Percentiles rank a stretch among this genome's conserved stretches.
Conservation (phyloP, 2,329 filamentous ascomycete species). For the Aspergillus sojae region DNA sequence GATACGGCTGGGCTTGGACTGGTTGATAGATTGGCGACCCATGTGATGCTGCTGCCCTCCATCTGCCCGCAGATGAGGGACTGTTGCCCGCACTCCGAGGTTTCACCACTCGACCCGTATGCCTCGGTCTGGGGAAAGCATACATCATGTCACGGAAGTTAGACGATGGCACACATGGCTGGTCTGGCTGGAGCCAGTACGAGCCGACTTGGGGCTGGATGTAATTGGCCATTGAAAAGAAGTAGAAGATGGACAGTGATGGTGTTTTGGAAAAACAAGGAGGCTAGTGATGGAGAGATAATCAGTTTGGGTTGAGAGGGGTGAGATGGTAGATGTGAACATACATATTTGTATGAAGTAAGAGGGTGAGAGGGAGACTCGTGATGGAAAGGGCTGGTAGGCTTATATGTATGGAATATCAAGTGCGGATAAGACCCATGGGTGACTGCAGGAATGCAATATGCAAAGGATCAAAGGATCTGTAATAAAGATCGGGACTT, state of each 20-base stretch:
- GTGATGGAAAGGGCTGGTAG: constrained; percentile 11
- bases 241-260: constrained; percentile 6
- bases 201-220: constrained; percentile 32
- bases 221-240: constrained; percentile 34
- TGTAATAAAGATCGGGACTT: constrained; percentile 21
- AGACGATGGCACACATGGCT: constrained; percentile 24
- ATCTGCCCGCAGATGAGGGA: constrained; percentile 52
- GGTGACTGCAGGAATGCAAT: constrained; percentile 23
- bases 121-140: constrained; percentile 56
- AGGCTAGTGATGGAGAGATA: constrained; percentile 1
- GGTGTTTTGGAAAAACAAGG: not conserved
- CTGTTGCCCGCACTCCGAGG: constrained; percentile 70
- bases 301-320: constrained; percentile 17
- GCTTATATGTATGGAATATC: constrained; percentile 20
- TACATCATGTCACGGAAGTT: constrained; percentile 45
- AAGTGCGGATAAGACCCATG: constrained; percentile 22
- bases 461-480: constrained; percentile 22
- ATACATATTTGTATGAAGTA: constrained; percentile 18
- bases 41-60: constrained; percentile 59
- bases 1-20: constrained; percentile 23
- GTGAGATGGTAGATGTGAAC: constrained; percentile 2
- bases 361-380: not conserved
- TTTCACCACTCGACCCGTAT: constrained; percentile 58
- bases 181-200: constrained; percentile 30
- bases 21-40: constrained; percentile 49